These are phyloP conservation scores for Uronychia setigera DNA, from an alignment of 73 alveolate species.

Conservation along the genomic window DNA sequence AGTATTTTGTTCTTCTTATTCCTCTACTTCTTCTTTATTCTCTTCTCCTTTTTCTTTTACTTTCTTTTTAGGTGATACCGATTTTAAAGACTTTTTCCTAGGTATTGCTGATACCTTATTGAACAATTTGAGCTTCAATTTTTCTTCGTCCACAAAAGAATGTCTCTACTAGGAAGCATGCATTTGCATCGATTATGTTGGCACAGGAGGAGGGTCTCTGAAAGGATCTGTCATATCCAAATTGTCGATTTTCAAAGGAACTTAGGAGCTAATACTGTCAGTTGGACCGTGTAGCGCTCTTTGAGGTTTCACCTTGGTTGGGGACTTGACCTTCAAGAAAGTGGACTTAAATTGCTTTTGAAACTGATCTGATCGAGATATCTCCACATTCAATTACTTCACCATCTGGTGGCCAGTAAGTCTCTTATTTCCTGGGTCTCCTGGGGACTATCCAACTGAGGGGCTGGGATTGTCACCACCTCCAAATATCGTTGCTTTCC, in stretches of 20 bases:
- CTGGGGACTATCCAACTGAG: background rate
- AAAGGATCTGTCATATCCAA: background rate
- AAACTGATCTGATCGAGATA: background rate
- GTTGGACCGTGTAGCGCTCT: too few relatives aligned
- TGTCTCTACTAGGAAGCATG: slow-evolving; percentile 13
- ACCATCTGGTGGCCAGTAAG: background rate
- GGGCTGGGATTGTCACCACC: too few relatives aligned
- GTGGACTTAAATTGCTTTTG: background rate
- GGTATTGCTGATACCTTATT: background rate
- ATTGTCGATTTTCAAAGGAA: slow-evolving; percentile 15
- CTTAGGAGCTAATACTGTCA: background rate
- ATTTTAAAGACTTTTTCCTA: too few relatives aligned
- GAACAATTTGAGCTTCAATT: slow-evolving; percentile 6
- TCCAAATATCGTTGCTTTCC: too few relatives aligned
- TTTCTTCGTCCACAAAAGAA: background rate
- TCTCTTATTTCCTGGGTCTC: slow-evolving; percentile 16
- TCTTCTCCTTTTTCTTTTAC: background rate
- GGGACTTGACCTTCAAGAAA: background rate
- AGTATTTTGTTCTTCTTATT: slow-evolving; percentile 24
- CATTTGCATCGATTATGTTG: slow-evolving; percentile 6
- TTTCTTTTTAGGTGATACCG: slow-evolving; percentile 15
- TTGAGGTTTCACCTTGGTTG: background rate
- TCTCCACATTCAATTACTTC: slow-evolving; percentile 7
- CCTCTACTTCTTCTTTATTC: background rate
- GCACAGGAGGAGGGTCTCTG: too few relatives aligned